Evolutionary conservation across 2,329 filamentous ascomycete species (phyloP), one percentile per base, ranked within the genome.

Genomic region (Diplocarpon rosae): DNA sequence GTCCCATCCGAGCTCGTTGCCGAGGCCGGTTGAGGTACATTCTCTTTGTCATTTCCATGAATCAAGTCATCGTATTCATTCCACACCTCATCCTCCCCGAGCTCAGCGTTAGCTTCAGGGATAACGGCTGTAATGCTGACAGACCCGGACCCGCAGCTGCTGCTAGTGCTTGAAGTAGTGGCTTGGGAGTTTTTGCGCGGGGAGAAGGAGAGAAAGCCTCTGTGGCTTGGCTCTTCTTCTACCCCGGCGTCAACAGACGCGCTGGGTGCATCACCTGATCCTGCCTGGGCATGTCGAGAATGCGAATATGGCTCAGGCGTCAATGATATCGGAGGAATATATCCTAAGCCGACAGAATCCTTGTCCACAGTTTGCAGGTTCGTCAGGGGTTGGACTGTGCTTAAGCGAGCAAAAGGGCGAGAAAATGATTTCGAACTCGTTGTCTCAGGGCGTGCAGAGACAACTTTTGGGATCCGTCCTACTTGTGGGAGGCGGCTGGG

Each of bases 51-150:
- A 10, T 71, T 72, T 10, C 85, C 80, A 42, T 85, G 84, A 43
- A 95, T 75, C 11, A 95, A 68, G 56, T 95, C 90, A 53, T 96
- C 81, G 59, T 93, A 95, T 64, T 96, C 90, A 47, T 89, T 81
- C 90, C 90, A 96, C 1, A 95, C 75, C 59, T 95, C 90, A 56
- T 95, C 90, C 52, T 93, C 85, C 63, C 94, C 90, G 41, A 81
- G 71, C 0, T 77, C 80, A 3, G 78, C 76, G 36, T 69, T 70
- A 1, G 76, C 69, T 2, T 69, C 66, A 0, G 83, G 83, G 16
- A 84, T 68, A 2, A 86, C 65, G 6, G 84, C 80, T 13, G 79
- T 84, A 3, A 80, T 76, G 5, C 74, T 73, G 11, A 72, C 70
- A 51, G 73, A 78, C 44, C 74, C 78, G 40, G 72, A 24, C 20